Percentiles rank a stretch among this genome's conserved stretches.
phyloP scores from a whole-genome alignment of 805 yeast genomes.

The Danielia oregonensis region DNA sequence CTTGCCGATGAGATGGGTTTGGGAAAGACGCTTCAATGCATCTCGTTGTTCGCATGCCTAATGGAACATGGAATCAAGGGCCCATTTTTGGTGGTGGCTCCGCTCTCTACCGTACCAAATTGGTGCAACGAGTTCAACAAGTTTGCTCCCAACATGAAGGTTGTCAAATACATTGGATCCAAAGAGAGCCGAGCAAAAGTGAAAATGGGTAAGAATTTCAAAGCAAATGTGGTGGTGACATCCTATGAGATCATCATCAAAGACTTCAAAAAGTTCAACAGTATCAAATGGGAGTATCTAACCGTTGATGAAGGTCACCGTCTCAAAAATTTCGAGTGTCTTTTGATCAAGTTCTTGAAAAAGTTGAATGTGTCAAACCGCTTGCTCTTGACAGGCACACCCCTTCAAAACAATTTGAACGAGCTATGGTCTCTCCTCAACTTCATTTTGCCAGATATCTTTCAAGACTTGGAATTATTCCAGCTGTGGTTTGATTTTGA shows the following conservation, averaged over 20 bases:
- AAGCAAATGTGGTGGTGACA: constrained; percentile 60
- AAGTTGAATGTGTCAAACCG: constrained; percentile 66
- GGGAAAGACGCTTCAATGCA: constrained; percentile 90
- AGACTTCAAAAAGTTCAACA: constrained; percentile 56
- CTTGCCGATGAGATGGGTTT: constrained; percentile 98
- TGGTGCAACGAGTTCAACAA: constrained; percentile 72
- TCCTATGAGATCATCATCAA: constrained; percentile 77
- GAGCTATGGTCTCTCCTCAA: constrained; percentile 92
- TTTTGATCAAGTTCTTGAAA: constrained; percentile 68
- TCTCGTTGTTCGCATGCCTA: constrained; percentile 70
- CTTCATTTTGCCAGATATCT: constrained; percentile 88
- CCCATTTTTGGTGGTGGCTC: constrained; percentile 76
- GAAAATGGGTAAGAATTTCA: constrained; percentile 22
- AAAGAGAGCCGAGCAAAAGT: constrained; percentile 52
- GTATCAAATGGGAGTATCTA: constrained; percentile 69
- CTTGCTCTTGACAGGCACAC: constrained; percentile 89
- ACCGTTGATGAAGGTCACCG: constrained; percentile 97
- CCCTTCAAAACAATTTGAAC: constrained; percentile 83
- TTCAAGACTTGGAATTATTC: constrained; percentile 83
- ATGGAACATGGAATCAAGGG: constrained; percentile 77
- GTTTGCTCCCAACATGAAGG: constrained; percentile 71
- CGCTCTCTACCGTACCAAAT: constrained; percentile 79
- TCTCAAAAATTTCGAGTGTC: constrained; percentile 77
- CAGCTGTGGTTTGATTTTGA: constrained; percentile 93
- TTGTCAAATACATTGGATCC: constrained; percentile 60